Percentiles rank a stretch among this genome's conserved stretches.
phyloP scores from a whole-genome alignment of 345 rosid genomes.

The Clausena lansium region DNA sequence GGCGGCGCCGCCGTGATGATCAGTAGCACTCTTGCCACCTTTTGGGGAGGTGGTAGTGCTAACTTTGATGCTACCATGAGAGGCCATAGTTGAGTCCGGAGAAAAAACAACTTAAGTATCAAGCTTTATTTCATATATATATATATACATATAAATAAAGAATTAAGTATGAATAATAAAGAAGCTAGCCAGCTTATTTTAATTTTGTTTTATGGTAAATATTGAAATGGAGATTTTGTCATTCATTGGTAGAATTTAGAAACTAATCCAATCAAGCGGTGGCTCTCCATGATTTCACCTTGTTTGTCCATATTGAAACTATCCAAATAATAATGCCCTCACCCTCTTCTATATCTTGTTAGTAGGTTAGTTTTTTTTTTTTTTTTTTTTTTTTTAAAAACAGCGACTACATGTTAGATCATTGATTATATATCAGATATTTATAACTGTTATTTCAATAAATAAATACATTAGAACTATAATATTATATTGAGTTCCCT shows the following conservation, averaged over 20 bases:
- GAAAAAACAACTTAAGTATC: too few species aligned
- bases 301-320: slow-evolving; percentile 11
- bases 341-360: not conserved
- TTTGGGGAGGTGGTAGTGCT: slow-evolving; percentile 30
- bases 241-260: slow-evolving; percentile 1
- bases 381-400: too few species aligned
- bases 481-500: too few species aligned
- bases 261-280: not conserved
- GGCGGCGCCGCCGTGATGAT: not conserved
- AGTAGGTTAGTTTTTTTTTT: too few species aligned
- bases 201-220: not conserved
- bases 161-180: not conserved
- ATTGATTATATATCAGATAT: too few species aligned
- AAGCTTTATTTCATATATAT: not conserved
- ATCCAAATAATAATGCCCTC: not conserved
- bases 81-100: slow-evolving; percentile 15
- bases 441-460: too few species aligned
- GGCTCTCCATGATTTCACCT: not conserved
- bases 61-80: slow-evolving; percentile 19
- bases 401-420: too few species aligned
- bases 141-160: too few species aligned
- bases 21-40: slow-evolving; percentile 8
- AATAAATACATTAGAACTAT: too few species aligned
- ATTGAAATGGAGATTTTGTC: not conserved
- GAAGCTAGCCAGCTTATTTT: not conserved